Conservation (phyloP, 1,139 yeast species). For the Suzukiozyma palmioleophila region DNA sequence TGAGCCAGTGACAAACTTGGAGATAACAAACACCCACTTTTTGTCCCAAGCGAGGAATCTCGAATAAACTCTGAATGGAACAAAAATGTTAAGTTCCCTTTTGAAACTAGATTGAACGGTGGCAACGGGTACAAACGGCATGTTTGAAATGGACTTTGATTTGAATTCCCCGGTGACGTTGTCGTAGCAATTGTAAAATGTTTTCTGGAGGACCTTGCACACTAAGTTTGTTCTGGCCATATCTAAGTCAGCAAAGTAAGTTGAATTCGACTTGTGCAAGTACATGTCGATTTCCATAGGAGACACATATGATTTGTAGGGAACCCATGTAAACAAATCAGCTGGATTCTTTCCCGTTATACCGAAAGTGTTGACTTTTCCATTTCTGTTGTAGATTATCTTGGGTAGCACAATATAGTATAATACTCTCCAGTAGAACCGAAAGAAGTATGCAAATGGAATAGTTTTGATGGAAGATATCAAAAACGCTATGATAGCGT, state of each 20-base stretch:
- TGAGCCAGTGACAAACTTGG: slow-evolving; percentile 50
- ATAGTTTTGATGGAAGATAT: slow-evolving; percentile 50
- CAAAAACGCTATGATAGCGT: slow-evolving; percentile 11
- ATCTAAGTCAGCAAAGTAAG: slow-evolving; percentile 83
- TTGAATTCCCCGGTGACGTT: slow-evolving; percentile 37
- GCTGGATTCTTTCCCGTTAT: slow-evolving; percentile 11
- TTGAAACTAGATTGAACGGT: slow-evolving; percentile 64
- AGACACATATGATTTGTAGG: slow-evolving; percentile 57
- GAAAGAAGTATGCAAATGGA: slow-evolving; percentile 62
- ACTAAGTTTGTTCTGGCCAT: slow-evolving; percentile 68
- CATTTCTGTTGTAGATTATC: slow-evolving; percentile 15
- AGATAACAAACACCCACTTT: slow-evolving; percentile 76
- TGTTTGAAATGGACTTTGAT: slow-evolving; percentile 19
- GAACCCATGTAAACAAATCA: slow-evolving; percentile 42
- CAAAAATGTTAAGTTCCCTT: slow-evolving; percentile 68
- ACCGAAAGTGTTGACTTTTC: slow-evolving; percentile 33
- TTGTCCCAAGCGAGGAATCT: slow-evolving; percentile 79
- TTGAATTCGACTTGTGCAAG: slow-evolving; percentile 80
- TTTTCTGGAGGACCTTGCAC: slow-evolving; percentile 48
- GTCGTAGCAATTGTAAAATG: slow-evolving; percentile 37
- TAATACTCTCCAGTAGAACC: slow-evolving; percentile 53
- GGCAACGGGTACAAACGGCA: slow-evolving; percentile 78
- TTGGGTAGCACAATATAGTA: slow-evolving; percentile 37
- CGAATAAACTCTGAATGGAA: slow-evolving; percentile 50
- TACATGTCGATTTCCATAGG: slow-evolving; percentile 82